Conservation (phyloP, 2,329 filamentous ascomycete genomes). For the Botrytis cinerea region DNA sequence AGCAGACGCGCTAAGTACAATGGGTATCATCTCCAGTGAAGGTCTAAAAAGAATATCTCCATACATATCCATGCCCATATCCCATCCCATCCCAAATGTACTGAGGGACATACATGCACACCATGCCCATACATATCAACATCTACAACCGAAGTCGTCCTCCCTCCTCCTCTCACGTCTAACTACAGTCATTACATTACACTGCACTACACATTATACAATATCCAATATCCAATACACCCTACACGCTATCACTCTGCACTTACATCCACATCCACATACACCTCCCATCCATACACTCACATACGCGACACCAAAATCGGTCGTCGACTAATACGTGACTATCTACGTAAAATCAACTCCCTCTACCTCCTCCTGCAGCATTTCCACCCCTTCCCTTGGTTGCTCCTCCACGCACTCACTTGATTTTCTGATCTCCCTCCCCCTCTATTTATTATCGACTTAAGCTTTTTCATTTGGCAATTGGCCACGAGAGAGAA, state of each 20-base stretch:
- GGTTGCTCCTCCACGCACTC: too few species aligned
- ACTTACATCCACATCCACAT: not conserved
- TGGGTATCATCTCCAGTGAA: slow-evolving; percentile 15
- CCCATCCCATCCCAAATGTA: not conserved
- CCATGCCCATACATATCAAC: not conserved
- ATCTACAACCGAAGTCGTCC: not conserved
- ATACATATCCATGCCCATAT: slow-evolving; percentile 2
- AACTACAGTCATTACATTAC: not conserved
- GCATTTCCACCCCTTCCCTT: not conserved
- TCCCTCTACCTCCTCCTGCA: not conserved
- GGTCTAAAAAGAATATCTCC: slow-evolving; percentile 1
- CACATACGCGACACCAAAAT: not conserved
- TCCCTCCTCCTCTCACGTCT: not conserved
- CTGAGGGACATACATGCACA: not conserved
- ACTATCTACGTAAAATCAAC: not conserved
- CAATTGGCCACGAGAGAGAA: too few species aligned
- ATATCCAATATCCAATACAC: not conserved
- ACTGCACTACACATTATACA: not conserved
- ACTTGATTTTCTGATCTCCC: not conserved
- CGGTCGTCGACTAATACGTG: not conserved
- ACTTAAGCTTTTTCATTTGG: not conserved
- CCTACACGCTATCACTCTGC: not conserved
- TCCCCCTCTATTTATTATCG: not conserved
- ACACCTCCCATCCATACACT: too few species aligned
- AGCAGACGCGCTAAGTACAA: slow-evolving; percentile 12